A percentile compares a stretch with the other conserved stretches of the same genome.
Conservation (phyloP, 306 rosid genomes). For the Pyrus communis region DNA sequence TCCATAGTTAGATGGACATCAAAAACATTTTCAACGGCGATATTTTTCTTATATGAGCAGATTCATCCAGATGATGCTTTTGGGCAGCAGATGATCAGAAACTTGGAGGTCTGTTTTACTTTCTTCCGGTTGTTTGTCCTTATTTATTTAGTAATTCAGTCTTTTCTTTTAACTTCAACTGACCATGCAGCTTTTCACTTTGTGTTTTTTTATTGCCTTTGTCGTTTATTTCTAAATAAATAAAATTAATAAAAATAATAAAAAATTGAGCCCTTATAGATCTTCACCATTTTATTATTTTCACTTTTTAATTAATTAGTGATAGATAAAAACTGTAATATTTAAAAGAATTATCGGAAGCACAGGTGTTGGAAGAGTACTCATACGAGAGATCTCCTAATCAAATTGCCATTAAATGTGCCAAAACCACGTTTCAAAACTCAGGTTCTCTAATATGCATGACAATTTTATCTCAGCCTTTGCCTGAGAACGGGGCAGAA, state of each 20-base stretch:
- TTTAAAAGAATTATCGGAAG: not conserved
- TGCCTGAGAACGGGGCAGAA: not conserved
- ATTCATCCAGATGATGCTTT: slow-evolving; percentile 93
- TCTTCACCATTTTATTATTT: not conserved
- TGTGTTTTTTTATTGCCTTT: not conserved
- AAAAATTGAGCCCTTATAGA: not conserved
- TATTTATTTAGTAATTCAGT: not conserved
- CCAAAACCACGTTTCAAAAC: not conserved
- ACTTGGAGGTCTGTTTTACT: slow-evolving; percentile 62
- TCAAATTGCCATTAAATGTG: not conserved
- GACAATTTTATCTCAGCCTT: not conserved
- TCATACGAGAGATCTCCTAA: not conserved
- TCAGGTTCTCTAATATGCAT: not conserved
- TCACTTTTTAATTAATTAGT: not conserved
- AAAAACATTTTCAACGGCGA: slow-evolving; percentile 60
- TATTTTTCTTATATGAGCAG: slow-evolving; percentile 95
- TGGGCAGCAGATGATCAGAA: slow-evolving; percentile 92
- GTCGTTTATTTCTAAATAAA: no score
- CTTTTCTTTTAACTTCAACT: not conserved
- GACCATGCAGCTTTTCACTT: not conserved
- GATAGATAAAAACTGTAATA: not conserved
- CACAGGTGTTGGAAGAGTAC: not conserved
- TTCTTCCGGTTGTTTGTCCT: not conserved
- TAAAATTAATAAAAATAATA: no score
- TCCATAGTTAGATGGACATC: slow-evolving; percentile 81